Base-by-base conservation (phyloP, 176 grass and related monocot genomes). In the Typha latifolia region DNA sequence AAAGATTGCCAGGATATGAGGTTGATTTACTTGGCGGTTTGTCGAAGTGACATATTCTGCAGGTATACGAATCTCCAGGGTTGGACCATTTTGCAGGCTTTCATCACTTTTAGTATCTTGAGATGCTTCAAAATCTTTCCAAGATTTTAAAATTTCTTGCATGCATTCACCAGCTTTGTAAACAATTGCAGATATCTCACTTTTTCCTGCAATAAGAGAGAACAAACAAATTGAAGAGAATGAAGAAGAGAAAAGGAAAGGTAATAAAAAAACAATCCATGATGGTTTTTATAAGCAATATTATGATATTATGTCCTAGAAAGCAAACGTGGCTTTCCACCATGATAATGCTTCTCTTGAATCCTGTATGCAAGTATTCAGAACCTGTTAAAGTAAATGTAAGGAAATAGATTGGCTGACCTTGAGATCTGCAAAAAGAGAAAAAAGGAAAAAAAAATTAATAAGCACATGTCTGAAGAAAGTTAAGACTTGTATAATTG, bases 161-260 rank as follows among this genome's bases (percentile, higher is more conserved):
- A 96, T 84, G 64, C 93, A 96, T 74, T 96, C 93, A 32, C 93
- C 93, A 62, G 87, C 79, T 79, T 96, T 96, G 78, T 96, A 96
- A 62, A 84, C 77, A 78, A 91, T 85, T 50, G 84, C 76, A 81
- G 91, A 86, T 62, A 69, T 78, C 72, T 91, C 91, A 72, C 79
- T 63, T 48, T 84, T 96, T 69, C 63, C 91, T 96, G 68, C 62
- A 79, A 78, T 66, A 62, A 70, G 32, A 52, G 29, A 67, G 52
- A 37, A 51, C 29, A 66, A 37, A 51, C 29, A 66, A 32, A 66
- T 56, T 23, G 32, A 20, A 64, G 18, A 66, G 67, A 56, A 64
- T 67, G 52, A 70, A 49, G 62, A 51, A 85, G 72, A 21, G 68
- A 64, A 62, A 32, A 47, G 13, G 34, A 50, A 10, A 10, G 20